Base-by-base conservation (phyloP, 225 moss, liverwort and hornwort genomes). In the Marchantia polymorpha region DNA sequence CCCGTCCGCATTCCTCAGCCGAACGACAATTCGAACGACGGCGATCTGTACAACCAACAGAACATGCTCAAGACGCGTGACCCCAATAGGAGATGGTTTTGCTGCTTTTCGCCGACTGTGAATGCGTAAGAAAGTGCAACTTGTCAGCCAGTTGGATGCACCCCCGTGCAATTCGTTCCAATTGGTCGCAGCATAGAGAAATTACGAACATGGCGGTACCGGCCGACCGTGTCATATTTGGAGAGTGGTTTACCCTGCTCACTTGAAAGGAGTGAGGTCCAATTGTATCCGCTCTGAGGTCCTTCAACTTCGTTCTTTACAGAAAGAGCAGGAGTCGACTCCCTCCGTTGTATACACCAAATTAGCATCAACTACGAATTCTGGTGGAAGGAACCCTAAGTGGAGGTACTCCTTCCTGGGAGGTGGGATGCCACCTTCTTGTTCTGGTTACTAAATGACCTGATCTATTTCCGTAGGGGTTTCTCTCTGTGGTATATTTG, bases 31-130 rank as follows among this genome's bases (percentile, higher is more conserved):
- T 85, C 88, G 0, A 29, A 64, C 5, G 76, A 48, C 51, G 66
- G 60, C 1, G 95, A 96, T 82, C 83, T 96, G 31, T 96, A 96
- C 8, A 80, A 73, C 48, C 70, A 78, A 16, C 23, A 58, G 6
- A 10, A n/a, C 67, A 39, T 7, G 29, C 66, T 25, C 7, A 39
- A 80, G 29, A 47, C 52, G 64, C 29, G 63, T 14, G 60, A 70
- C 3, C 39, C 30, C 13, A 74, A 53, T 25, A 81, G 13, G 69
- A 83, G 22, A 19, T 86, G 86, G 83, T 82, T 75, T 16, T 83
- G 81, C 78, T 86, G 82, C 27, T 77, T 82, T 78, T 49, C 29
- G 15, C 74, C 79, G 6, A 14, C 23, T 25, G 80, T 73, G 77
- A 72, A 82, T 10, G 29, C 80, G 7, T 82, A 64, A 69, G 7